These are phyloP conservation scores for Catunica adiposa DNA, from an alignment of 2,329 filamentous ascomycete species.

Conservation along the genomic window DNA sequence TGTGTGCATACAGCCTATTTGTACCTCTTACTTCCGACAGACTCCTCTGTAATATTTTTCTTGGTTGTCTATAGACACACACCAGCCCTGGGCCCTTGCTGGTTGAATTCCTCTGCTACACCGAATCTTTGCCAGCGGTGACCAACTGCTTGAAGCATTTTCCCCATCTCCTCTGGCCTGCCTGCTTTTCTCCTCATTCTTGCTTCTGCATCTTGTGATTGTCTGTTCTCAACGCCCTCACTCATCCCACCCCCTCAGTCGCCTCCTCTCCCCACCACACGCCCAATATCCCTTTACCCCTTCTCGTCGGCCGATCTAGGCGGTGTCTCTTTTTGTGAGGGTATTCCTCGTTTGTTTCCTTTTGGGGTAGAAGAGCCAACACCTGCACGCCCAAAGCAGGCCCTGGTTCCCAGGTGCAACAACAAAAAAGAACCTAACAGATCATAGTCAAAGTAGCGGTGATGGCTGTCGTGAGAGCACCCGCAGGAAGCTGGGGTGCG, in stretches of 20 bases:
- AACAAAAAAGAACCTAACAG: not conserved
- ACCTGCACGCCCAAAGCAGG: not conserved
- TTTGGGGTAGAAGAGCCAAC: not conserved
- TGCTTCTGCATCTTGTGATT: constrained; percentile 4
- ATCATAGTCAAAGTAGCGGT: constrained; percentile 12
- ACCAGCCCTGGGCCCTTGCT: not conserved
- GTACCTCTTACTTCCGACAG: not conserved
- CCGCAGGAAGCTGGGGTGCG: constrained; percentile 10
- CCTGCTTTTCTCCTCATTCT: not conserved
- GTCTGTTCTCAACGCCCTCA: not conserved
- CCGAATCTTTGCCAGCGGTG: not conserved
- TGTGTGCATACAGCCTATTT: not conserved
- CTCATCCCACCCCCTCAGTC: not conserved
- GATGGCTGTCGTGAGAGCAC: constrained; percentile 11
- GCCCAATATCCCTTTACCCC: too few relatives aligned
- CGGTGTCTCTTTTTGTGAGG: not conserved
- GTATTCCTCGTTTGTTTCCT: not conserved
- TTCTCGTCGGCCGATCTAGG: too few relatives aligned
- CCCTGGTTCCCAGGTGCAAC: not conserved
- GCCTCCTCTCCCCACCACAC: too few relatives aligned
- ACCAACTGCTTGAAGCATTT: not conserved
- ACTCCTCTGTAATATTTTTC: not conserved
- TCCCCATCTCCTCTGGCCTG: not conserved
- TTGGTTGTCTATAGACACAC: not conserved
- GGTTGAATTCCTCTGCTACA: not conserved